Conservation (phyloP, 306 rosid genomes). For the Trifolium dubium region DNA sequence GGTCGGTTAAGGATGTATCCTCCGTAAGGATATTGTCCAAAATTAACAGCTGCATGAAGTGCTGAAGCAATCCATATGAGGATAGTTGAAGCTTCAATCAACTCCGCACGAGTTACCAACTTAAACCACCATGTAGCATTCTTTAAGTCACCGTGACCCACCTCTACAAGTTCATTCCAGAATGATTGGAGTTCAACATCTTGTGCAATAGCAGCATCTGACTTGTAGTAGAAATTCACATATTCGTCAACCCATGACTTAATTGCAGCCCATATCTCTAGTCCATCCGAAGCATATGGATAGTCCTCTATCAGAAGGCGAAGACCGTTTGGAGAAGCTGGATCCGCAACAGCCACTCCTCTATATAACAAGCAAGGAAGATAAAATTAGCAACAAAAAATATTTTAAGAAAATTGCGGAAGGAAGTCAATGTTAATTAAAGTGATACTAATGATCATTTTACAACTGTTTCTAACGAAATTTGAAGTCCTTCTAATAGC, state of each 20-base stretch:
- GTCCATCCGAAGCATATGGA: conserved; percentile 7
- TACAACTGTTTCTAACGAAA: too few species aligned
- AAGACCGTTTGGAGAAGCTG: neutral
- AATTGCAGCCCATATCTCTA: conserved; percentile 14
- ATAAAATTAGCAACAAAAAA: neutral
- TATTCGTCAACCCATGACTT: conserved; percentile 5
- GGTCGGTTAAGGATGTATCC: conserved; percentile 22
- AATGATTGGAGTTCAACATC: conserved; percentile 12
- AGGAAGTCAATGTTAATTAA: neutral
- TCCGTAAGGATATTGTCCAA: conserved; percentile 1
- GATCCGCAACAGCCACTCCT: conserved; percentile 15
- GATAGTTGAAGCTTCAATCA: neutral
- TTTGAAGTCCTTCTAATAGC: too few species aligned
- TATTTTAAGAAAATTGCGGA: neutral
- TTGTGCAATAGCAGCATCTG: neutral
- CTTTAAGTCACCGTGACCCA: neutral
- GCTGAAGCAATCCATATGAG: conserved; percentile 16
- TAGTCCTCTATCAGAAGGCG: conserved; percentile 11
- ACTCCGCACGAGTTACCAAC: neutral
- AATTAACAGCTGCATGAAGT: conserved; percentile 6
- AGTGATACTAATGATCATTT: neutral
- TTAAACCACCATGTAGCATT: conserved; percentile 17
- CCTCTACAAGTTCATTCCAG: conserved; percentile 6
- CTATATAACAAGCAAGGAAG: neutral
- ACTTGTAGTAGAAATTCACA: conserved; percentile 14